Base-by-base conservation (phyloP, 208 protist genomes). In the Blechomonas ayalai region DNA sequence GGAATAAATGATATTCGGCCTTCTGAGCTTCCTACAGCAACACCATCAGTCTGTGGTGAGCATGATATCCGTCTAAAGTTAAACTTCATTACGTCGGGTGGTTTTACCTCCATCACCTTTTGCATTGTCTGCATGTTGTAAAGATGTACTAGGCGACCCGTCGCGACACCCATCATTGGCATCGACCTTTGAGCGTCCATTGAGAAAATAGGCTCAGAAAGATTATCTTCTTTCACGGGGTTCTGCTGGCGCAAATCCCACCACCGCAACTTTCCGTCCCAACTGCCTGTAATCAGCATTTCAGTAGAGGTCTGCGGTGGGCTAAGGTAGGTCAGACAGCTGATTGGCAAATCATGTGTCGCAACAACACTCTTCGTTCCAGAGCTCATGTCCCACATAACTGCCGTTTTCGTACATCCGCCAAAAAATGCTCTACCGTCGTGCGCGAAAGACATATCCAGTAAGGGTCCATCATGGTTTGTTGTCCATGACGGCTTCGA, bases 191-290 rank as follows among this genome's bases (percentile, higher is more conserved):
- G 70, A 22, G 72, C 74, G 43, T 92, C 84, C 33, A 92, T 66
- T 0, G 57, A 67, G 52, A 88, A 84, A 27, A 89, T 63, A 15
- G 84, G 84, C 16, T 82, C 74, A 2, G 73, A 75, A 15, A 88
- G 40, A 33, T 77, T 71, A 41, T 88, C 64, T 33, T 86, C 73
- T 48, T 81, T 81, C 8, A 71, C 54, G 32, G 64, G 73, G 36
- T 57, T 62, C 36, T 40, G 71, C 52, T 83, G 73, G 13, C 78
- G 62, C 15, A 86, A 55, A 56, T 93, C 85, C 85, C 85, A 93
- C 63, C 82, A 87, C 4, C 78, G 72, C 44, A 93, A 24, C 41
- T 78, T 90, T 1, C 82, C 80, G 43, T 93, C 85, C 80, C 82
- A 90, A 52, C 85, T 86, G 12, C 75, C 78, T 3, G 82, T 90